Evolutionary conservation across 2,329 filamentous ascomycete species (phyloP).

Genomic region (Monosporascus cannonballus): DNA sequence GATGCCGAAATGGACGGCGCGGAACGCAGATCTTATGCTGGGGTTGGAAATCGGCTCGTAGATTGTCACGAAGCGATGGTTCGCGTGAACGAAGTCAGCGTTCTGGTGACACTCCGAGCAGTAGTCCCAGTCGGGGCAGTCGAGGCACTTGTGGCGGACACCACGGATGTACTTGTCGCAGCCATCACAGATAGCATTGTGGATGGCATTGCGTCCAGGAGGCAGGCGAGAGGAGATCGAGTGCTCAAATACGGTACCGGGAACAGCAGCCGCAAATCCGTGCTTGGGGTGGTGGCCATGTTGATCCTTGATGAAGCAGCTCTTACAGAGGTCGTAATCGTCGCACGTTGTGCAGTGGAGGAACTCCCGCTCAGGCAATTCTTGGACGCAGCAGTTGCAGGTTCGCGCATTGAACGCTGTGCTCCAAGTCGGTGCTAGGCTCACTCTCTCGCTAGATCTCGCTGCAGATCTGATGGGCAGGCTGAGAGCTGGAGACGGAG

Average conservation of each 20-base stretch:
- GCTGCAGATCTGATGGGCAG: constrained; percentile 14
- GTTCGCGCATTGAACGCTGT: constrained; percentile 42
- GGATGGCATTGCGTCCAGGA: constrained; percentile 73
- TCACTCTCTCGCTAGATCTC: background rate
- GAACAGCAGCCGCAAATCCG: constrained; percentile 63
- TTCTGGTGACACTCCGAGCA: constrained; percentile 69
- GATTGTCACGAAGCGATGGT: constrained; percentile 83
- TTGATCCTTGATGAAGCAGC: constrained; percentile 67
- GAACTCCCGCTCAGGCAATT: constrained; percentile 71
- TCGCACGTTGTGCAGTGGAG: constrained; percentile 80
- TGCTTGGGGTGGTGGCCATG: constrained; percentile 93
- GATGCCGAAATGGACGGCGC: constrained; percentile 69
- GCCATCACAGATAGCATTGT: constrained; percentile 89
- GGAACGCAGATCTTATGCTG: constrained; percentile 32
- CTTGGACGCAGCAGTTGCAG: constrained; percentile 62
- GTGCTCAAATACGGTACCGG: constrained; percentile 54
- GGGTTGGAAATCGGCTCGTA: constrained; percentile 60
- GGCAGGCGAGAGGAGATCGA: constrained; percentile 62
- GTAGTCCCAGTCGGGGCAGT: constrained; percentile 97
- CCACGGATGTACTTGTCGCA: constrained; percentile 86
- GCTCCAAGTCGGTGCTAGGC: constrained; percentile 3
- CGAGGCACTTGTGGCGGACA: constrained; percentile 91
- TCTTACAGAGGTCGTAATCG: constrained; percentile 87
- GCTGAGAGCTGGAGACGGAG: background rate
- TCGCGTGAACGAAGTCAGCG: constrained; percentile 64